Evolutionary conservation across 2,329 filamentous ascomycete genomes (phyloP).

Genomic region (Plectosphaerella plurivora): DNA sequence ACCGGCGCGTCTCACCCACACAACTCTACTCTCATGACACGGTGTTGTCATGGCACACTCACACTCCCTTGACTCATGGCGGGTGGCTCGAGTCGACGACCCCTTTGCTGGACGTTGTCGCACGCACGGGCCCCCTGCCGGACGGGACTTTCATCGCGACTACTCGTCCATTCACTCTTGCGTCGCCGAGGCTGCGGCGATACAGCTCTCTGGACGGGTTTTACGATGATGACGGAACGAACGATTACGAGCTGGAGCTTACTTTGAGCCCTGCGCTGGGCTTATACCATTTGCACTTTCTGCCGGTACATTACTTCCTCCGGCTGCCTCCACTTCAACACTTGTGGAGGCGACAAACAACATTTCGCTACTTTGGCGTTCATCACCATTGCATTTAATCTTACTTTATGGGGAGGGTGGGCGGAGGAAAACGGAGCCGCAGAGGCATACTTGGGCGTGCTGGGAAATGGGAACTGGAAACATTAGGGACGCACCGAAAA

Average conservation of each 20-base stretch:
- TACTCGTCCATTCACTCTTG: not conserved
- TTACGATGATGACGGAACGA: not conserved
- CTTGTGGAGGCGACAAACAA: not conserved
- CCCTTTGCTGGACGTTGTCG: too few relatives aligned
- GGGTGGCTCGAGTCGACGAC: slow-evolving; percentile 1
- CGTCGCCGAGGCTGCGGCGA: too few relatives aligned
- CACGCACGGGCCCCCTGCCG: too few relatives aligned
- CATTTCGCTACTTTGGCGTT: not conserved
- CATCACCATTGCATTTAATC: not conserved
- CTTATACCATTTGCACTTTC: too few relatives aligned
- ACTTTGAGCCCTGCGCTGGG: not conserved
- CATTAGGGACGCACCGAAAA: not conserved
- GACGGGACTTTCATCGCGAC: not conserved
- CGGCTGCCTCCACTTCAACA: not conserved
- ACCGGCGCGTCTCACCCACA: slow-evolving; percentile 25
- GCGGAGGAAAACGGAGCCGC: too few relatives aligned
- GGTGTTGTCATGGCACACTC: slow-evolving; percentile 12
- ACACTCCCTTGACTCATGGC: too few relatives aligned
- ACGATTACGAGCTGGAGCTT: not conserved
- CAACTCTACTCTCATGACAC: slow-evolving; percentile 23
- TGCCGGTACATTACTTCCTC: not conserved
- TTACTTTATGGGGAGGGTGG: not conserved
- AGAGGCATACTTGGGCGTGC: too few relatives aligned
- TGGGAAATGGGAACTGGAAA: not conserved
- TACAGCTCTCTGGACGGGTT: not conserved